Base-by-base conservation (phyloP, 164 flowering plant genomes). In the Tinospora cordifolia region DNA sequence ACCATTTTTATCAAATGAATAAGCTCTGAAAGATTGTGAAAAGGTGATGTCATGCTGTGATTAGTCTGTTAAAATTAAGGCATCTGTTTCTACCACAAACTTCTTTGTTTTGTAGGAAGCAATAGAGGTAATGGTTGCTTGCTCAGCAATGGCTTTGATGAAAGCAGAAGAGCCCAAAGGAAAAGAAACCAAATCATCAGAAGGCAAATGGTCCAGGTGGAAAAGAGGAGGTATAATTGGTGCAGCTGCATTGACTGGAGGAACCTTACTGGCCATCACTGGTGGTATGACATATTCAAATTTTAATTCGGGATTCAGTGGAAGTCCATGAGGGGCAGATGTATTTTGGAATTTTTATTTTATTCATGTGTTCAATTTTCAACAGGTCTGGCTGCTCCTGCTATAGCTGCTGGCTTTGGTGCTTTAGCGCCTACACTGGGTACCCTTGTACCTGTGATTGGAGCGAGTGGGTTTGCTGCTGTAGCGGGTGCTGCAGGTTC, bases 181-280 rank as follows among this genome's bases (percentile, higher is more conserved):
- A 69, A 86, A 86, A 70, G 79, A 82, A 71, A 36, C 79, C 6
- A 70, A 74, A 39, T 65, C 91, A n/a, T 64, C 86, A 40, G 46
- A 86, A 76, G 75, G 83, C 72, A 69, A 72, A 70, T 95, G 97
- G 98, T 84, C 84, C 13, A 88, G 80, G 77, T 91, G 97, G 98
- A 95, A 91, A 83, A 95, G 97, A 76, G 97, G 98, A 75, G 99
- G 97, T 59, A 91, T 95, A 73, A 93, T 95, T 70, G 98, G 99
- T 72, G 99, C 97, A 49, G 99, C 99, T 81, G 99, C 99, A 71
- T 51, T 95, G 80, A 91, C 99, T 69, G 99, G 99, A 66, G 99
- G 99, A 81, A 74, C 98, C 66, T 85, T 95, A 78, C 66, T 95
- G 97, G 98, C 99, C 57, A 82, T 93, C 65, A 95, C 99, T 73